Evolutionary conservation across 257 asterid species (phyloP).

Genomic region (Phtheirospermum japonicum): DNA sequence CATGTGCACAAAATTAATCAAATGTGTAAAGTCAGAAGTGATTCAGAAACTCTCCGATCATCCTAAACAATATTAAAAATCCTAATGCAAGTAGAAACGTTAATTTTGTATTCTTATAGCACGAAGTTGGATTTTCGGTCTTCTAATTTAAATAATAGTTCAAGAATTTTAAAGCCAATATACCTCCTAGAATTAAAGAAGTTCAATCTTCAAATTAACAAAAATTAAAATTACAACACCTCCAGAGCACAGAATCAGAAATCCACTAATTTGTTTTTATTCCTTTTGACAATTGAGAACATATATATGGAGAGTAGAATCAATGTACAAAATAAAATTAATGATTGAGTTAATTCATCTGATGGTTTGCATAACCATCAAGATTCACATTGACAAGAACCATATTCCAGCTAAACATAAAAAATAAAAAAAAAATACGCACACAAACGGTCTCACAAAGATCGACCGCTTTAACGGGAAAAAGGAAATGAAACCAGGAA

Average conservation of each 20-base stretch:
- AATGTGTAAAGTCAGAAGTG: constrained; percentile 19
- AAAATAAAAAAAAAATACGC: too few species aligned
- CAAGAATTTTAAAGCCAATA: too few species aligned
- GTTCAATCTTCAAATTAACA: background rate
- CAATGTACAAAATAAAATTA: background rate
- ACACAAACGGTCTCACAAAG: too few species aligned
- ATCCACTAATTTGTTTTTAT: too few species aligned
- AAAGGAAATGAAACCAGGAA: constrained; percentile 16
- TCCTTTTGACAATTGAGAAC: background rate
- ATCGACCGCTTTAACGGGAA: constrained; percentile 1
- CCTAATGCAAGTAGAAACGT: too few species aligned
- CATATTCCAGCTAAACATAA: constrained; percentile 18
- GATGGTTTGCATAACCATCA: constrained; percentile 3
- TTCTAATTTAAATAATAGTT: too few species aligned
- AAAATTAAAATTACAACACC: background rate
- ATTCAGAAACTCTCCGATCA: constrained; percentile 8
- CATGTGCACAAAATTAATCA: constrained; percentile 43
- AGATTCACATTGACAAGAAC: constrained; percentile 15
- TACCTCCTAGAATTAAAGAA: too few species aligned
- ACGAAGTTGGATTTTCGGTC: too few species aligned
- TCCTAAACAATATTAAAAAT: too few species aligned
- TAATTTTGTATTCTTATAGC: too few species aligned
- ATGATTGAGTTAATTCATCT: background rate
- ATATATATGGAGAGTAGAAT: background rate
- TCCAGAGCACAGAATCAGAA: background rate